phyloP scores from a whole-genome alignment of 2,329 filamentous ascomycete genomes.

The Metarhizium anisopliae region DNA sequence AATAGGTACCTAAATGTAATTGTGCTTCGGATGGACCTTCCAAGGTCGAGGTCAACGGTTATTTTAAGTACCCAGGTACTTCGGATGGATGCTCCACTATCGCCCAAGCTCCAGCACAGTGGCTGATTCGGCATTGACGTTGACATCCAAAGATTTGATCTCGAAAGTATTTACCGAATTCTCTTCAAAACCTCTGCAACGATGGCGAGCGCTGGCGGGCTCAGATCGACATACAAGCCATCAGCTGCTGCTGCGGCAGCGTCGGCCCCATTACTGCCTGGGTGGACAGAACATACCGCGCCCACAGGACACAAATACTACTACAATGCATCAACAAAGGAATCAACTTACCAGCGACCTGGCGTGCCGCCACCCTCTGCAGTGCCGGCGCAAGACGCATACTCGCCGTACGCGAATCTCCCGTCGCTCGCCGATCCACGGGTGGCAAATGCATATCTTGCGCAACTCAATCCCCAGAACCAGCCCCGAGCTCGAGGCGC shows the following conservation, averaged over 20 bases:
- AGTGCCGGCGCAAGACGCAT: constrained; percentile 20
- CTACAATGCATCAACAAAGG: constrained; percentile 72
- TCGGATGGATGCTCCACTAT: no score
- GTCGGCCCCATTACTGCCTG: constrained; percentile 56
- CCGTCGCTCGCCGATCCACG: constrained; percentile 42
- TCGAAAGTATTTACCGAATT: not conserved
- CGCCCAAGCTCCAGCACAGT: not conserved
- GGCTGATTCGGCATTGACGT: not conserved
- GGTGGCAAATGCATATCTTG: constrained; percentile 52
- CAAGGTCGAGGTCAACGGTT: no score
- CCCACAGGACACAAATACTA: constrained; percentile 84
- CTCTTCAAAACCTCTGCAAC: not conserved
- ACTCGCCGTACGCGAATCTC: constrained; percentile 18
- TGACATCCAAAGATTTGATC: not conserved
- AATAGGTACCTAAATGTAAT: no score
- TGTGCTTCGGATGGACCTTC: no score
- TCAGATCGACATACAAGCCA: constrained; percentile 69
- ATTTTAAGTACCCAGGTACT: no score
- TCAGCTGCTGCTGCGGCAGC: constrained; percentile 28
- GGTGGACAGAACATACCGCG: constrained; percentile 91
- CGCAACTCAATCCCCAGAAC: constrained; percentile 38
- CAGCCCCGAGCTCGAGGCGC: constrained; percentile 25
- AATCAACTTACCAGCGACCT: constrained; percentile 83
- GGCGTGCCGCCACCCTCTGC: constrained; percentile 18
- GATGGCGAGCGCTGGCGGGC: constrained; percentile 21